phyloP scores from a whole-genome alignment of 116 monocot genomes.

The Papilionanthe hybrid region DNA sequence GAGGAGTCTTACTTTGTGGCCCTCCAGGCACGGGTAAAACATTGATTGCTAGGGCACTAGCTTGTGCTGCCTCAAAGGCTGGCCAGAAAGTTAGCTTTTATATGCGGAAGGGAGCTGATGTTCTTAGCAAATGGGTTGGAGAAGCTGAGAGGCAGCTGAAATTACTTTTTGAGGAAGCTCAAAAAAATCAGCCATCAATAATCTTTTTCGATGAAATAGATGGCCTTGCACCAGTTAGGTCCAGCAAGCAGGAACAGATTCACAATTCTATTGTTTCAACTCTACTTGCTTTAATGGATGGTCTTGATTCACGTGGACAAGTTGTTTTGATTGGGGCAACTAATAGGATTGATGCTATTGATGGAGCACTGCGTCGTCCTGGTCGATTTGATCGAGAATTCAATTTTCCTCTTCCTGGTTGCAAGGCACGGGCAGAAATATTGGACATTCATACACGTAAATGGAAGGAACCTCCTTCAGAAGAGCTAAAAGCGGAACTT shows the following conservation, averaged over 20 bases:
- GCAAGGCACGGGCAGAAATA: conserved; percentile 90
- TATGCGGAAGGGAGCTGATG: conserved; percentile 99
- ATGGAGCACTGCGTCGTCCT: conserved; percentile 93
- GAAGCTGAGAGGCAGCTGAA: conserved; percentile 97
- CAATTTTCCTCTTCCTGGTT: conserved; percentile 86
- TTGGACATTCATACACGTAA: conserved; percentile 93
- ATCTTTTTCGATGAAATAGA: conserved; percentile 99
- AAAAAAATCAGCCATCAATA: conserved; percentile 94
- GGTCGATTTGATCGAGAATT: conserved; percentile 99
- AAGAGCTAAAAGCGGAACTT: conserved; percentile 81
- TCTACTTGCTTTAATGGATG: conserved; percentile 98
- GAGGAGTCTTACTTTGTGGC: conserved; percentile 92
- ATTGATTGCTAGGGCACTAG: conserved; percentile 91
- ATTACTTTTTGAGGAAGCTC: conserved; percentile 96
- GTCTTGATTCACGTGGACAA: conserved; percentile 94
- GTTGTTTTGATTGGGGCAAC: conserved; percentile 98
- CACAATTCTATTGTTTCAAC: conserved; percentile 99
- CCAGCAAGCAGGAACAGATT: conserved; percentile 98
- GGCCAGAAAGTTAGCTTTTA: conserved; percentile 97
- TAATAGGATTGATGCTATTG: conserved; percentile 97
- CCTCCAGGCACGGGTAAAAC: conserved; percentile 99
- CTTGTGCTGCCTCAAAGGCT: conserved; percentile 94
- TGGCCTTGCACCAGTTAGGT: conserved; percentile 98
- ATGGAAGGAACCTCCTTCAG: conserved; percentile 91
- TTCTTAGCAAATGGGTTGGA: conserved; percentile 99